A percentile compares a stretch with the other conserved stretches of the same genome.
phyloP scores from a whole-genome alignment of 345 rosid genomes.

The Salix koriyanagi region DNA sequence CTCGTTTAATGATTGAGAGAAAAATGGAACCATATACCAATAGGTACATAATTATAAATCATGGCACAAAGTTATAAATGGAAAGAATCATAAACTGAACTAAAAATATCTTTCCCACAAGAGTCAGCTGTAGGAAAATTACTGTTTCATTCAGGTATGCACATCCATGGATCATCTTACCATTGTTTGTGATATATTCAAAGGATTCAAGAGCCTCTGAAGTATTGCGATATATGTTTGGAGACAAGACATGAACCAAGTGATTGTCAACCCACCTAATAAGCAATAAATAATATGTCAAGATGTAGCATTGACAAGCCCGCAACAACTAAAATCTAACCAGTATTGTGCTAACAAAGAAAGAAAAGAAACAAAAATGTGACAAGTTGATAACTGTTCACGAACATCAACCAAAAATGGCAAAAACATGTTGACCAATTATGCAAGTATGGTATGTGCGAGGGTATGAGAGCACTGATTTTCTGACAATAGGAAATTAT shows the following conservation, averaged over 20 bases:
- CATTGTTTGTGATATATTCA: conserved; percentile 80
- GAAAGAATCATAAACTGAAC: background rate
- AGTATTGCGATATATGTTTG: conserved; percentile 75
- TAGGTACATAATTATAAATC: background rate
- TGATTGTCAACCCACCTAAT: conserved; percentile 91
- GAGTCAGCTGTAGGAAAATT: background rate
- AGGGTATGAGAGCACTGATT: background rate
- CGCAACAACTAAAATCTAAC: background rate
- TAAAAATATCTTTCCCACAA: background rate
- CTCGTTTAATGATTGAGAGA: background rate
- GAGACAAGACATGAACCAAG: conserved; percentile 85
- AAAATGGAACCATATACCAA: background rate
- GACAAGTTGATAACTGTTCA: background rate
- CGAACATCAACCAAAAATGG: background rate
- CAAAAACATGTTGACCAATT: background rate
- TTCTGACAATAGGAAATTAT: background rate
- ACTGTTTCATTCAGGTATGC: background rate
- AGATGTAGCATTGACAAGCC: background rate
- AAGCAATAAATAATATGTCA: conserved; percentile 5
- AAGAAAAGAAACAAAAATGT: background rate
- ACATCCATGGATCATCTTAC: conserved; percentile 33
- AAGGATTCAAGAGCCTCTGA: conserved; percentile 93
- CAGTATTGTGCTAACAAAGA: background rate
- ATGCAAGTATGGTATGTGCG: background rate
- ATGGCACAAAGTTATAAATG: background rate